Evolutionary conservation across 2,329 filamentous ascomycete species (phyloP).

Genomic region (Falciphora oryzae): DNA sequence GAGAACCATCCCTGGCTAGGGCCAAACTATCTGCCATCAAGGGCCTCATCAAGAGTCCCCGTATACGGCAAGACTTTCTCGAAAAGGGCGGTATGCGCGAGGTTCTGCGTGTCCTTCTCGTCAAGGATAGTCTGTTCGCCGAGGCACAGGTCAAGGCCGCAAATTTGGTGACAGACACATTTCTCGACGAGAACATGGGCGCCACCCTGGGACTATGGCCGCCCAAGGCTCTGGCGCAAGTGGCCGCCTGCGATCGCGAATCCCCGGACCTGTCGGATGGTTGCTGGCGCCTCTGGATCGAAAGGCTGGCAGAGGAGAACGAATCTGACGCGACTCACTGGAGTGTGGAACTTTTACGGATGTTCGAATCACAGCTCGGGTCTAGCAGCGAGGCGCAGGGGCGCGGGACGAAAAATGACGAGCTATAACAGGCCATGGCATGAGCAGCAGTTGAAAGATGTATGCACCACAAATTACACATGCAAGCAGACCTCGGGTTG

Average conservation of each 20-base stretch:
- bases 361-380: constrained; percentile 26
- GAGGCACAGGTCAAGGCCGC: constrained; percentile 48
- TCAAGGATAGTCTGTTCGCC: constrained; percentile 39
- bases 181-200: constrained; percentile 61
- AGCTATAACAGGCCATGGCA: background rate
- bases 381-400: background rate
- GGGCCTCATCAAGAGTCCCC: constrained; percentile 48
- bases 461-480: background rate
- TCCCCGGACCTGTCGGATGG: constrained; percentile 30
- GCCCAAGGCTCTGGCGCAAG: constrained; percentile 28
- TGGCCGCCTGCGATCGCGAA: constrained; percentile 29
- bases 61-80: constrained; percentile 51
- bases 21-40: constrained; percentile 45
- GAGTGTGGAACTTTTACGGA: constrained; percentile 32
- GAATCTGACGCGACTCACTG: constrained; percentile 31
- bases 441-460: background rate
- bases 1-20: constrained; percentile 24
- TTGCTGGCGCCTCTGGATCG: constrained; percentile 50
- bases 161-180: constrained; percentile 57
- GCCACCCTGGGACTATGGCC: constrained; percentile 54
- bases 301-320: constrained; percentile 30
- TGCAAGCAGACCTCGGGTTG: background rate
- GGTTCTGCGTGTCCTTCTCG: constrained; percentile 45
- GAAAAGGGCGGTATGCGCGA: constrained; percentile 45
- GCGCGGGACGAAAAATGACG: background rate